Percentiles rank a stretch among this genome's conserved stretches.
These are phyloP conservation scores for Dioscorea cayenensis DNA, from an alignment of 116 monocot genomes.

Conservation along the genomic window DNA sequence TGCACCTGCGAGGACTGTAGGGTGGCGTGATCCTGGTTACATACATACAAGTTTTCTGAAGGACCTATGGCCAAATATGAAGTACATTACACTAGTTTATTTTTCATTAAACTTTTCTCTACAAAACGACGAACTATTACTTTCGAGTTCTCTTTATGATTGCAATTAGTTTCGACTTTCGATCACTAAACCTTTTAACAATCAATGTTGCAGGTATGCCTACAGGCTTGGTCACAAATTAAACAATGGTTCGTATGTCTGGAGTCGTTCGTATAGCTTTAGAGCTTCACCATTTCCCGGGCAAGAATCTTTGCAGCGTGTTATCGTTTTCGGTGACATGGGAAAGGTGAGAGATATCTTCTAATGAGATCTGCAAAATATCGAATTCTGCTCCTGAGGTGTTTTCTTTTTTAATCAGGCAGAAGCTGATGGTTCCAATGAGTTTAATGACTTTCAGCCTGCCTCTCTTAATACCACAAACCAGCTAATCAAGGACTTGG, in stretches of 20 bases:
- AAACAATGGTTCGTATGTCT: constrained; percentile 41
- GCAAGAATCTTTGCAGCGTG: constrained; percentile 53
- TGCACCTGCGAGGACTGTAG: constrained; percentile 74
- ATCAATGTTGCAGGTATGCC: constrained; percentile 34
- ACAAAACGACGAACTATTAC: not conserved
- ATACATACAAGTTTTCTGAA: constrained; percentile 72
- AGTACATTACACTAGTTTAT: not conserved
- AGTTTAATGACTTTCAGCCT: constrained; percentile 51
- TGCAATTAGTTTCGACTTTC: not conserved
- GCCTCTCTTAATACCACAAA: constrained; percentile 73
- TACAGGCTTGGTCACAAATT: constrained; percentile 68
- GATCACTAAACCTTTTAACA: not conserved
- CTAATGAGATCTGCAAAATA: not conserved
- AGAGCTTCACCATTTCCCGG: constrained; percentile 67
- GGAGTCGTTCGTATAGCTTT: constrained; percentile 55
- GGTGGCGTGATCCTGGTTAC: constrained; percentile 81
- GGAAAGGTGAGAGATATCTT: constrained; percentile 41
- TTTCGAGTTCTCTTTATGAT: not conserved
- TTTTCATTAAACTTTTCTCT: not conserved
- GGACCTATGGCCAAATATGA: constrained; percentile 65
- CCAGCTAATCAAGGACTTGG: constrained; percentile 51
- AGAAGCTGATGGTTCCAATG: constrained; percentile 75
- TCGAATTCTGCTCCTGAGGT: not conserved
- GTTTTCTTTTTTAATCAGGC: constrained; percentile 25
- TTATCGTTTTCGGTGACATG: constrained; percentile 74